Conservation (phyloP, 2,329 filamentous ascomycete species). For the Coniochaeta prunicola region DNA sequence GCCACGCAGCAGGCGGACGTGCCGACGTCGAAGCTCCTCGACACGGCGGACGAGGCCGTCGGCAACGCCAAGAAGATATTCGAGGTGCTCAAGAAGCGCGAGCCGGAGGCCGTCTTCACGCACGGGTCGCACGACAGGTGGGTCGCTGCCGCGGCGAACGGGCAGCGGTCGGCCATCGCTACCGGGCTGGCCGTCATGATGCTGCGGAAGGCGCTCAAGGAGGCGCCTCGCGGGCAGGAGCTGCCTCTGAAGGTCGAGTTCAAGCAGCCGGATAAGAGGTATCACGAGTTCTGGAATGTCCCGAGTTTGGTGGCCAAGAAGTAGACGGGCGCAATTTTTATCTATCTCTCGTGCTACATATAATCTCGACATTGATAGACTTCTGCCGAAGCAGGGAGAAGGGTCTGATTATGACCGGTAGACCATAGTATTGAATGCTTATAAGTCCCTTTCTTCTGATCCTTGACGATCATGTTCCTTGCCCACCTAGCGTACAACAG, state of each 20-base stretch:
- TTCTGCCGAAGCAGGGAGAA: neutral
- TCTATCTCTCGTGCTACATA: neutral
- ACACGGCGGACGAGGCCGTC: conserved; percentile 37
- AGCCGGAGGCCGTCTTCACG: conserved; percentile 45
- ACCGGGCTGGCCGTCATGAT: conserved; percentile 57
- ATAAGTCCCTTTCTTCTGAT: neutral
- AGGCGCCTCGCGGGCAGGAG: conserved; percentile 9
- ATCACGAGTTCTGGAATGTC: conserved; percentile 61
- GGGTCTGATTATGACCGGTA: neutral
- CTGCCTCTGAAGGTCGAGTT: conserved; percentile 37
- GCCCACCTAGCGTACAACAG: neutral
- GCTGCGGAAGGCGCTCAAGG: conserved; percentile 48
- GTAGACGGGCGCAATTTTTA: neutral
- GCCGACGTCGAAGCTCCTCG: conserved; percentile 31
- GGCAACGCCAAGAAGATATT: conserved; percentile 45
- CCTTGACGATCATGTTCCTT: neutral
- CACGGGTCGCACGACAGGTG: conserved; percentile 54
- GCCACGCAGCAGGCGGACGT: conserved; percentile 33
- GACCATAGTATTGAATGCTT: neutral
- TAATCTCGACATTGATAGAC: neutral
- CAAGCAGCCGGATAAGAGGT: conserved; percentile 43
- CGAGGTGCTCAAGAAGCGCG: conserved; percentile 47
- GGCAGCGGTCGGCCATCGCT: conserved; percentile 63
- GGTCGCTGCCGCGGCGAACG: conserved; percentile 50
- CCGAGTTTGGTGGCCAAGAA: conserved; percentile 28